Base-by-base conservation (phyloP, 331 rosid genomes). In the Prunus yedoensis region DNA sequence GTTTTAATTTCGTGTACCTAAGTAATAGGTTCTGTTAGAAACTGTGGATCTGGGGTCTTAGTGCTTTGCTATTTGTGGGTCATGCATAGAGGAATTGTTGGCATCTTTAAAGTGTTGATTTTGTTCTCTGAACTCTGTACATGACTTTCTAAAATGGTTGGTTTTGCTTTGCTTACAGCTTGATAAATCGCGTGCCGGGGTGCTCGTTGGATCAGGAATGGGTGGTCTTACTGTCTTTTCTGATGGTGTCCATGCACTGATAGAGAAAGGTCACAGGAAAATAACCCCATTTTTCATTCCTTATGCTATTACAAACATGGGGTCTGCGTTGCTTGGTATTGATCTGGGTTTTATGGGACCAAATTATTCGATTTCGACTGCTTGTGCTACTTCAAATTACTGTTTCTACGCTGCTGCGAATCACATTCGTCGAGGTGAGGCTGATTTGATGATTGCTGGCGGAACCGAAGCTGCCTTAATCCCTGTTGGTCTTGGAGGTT, bases 401-500 rank as follows among this genome's bases (percentile, higher is more conserved):
- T 95, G 97, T 79, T 95, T 95, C 80, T 89, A 92, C 54, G 94
- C 99, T 69, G 97, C 97, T 52, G 99, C 99, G 0, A 92, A 95
- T 66, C 99, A 95, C 79, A 95, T 95, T 51, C 99, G 97, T n/a
- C 88, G 96, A 45, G 99, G 99, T 25, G 97, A 95, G 85, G 99
- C 99, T 72, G 97, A 92, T 87, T 62, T 95, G 87, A 92, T 95
- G 97, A 11, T 92, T 59, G 99, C 99, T 5, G 99, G 99, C 64
- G 99, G 99, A 41, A 89, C 97, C 49, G 97, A 95, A 81, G 99
- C 99, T 72, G 97, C 97, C 18, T 86, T 95, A 23, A 87, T 95
- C 73, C 99, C 99, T 3, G 86, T 95, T 80, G 99, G 99, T 62
- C 68, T 95, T 41, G 99, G 99, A 8, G 99, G 97, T 47, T 92